phyloP scores from a whole-genome alignment of 1,139 yeast genomes.

The Blastobotrys ciferrii region DNA sequence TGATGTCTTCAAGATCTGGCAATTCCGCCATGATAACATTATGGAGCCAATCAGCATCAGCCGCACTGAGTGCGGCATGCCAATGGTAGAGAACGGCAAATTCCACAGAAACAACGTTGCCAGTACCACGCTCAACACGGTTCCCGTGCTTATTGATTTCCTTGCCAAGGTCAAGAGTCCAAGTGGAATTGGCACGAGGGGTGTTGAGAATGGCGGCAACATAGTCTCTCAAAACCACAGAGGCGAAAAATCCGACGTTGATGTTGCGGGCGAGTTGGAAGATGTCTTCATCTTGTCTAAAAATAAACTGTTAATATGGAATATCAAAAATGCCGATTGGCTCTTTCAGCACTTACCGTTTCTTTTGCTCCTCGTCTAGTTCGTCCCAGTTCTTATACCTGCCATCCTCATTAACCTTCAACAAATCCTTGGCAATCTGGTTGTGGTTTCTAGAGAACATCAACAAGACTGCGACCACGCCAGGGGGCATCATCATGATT shows the following conservation, averaged over 20 bases:
- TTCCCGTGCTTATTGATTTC: constrained; percentile 11
- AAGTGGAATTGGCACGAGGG: constrained; percentile 12
- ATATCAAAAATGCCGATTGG: too few species aligned
- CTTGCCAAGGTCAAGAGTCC: constrained; percentile 13
- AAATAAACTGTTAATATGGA: background rate
- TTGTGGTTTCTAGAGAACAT: constrained; percentile 14
- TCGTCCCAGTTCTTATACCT: constrained; percentile 11
- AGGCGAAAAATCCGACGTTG: constrained; percentile 14
- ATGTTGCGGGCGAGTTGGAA: constrained; percentile 13
- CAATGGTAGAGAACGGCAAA: constrained; percentile 16
- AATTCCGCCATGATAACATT: constrained; percentile 5
- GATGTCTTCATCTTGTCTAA: constrained; percentile 14
- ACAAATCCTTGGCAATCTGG: constrained; percentile 10
- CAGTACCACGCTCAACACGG: constrained; percentile 15
- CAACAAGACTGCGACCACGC: constrained; percentile 12
- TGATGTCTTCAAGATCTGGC: constrained; percentile 10
- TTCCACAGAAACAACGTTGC: constrained; percentile 14
- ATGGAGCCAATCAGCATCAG: constrained; percentile 13
- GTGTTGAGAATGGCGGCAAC: constrained; percentile 15
- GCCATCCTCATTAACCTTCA: constrained; percentile 12
- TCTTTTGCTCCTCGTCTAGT: constrained; percentile 10
- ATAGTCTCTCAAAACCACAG: constrained; percentile 13
- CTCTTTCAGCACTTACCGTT: constrained; percentile 4
- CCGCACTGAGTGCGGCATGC: constrained; percentile 16
- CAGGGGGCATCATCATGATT: constrained; percentile 16